These are phyloP conservation scores for Cicer yamashitae DNA, from an alignment of 306 rosid genomes.

Conservation along the genomic window DNA sequence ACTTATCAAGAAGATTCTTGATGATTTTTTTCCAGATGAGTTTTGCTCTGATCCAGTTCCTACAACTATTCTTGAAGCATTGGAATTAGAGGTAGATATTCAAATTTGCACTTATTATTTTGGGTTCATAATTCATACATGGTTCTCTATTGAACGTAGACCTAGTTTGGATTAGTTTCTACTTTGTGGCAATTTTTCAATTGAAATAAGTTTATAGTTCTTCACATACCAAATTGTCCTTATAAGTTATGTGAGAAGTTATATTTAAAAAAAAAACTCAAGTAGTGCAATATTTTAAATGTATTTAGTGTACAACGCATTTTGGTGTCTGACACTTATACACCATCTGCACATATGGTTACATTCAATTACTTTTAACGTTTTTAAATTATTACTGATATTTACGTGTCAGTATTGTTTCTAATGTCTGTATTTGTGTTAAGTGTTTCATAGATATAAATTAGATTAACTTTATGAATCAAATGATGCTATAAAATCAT, in stretches of 20 bases:
- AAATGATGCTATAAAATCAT: neutral
- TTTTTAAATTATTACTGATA: neutral
- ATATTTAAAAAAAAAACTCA: neutral
- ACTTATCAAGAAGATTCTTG: conserved; percentile 76
- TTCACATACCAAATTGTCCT: neutral
- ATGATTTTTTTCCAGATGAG: conserved; percentile 80
- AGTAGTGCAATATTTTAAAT: too few species aligned
- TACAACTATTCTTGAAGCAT: conserved; percentile 62
- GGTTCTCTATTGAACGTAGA: neutral
- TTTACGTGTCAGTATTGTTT: too few species aligned
- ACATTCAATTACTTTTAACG: too few species aligned
- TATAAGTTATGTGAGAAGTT: neutral
- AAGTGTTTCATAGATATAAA: too few species aligned
- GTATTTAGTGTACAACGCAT: too few species aligned
- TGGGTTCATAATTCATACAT: neutral
- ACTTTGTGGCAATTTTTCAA: neutral
- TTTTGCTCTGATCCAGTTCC: conserved; percentile 93
- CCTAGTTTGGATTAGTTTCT: neutral
- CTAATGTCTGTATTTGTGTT: too few species aligned
- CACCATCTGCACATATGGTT: too few species aligned
- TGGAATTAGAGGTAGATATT: conserved; percentile 70
- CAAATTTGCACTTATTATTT: conserved; percentile 11
- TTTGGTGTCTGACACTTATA: too few species aligned
- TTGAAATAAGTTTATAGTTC: too few species aligned
- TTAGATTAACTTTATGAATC: neutral